These are phyloP conservation scores for Mycothermus thermophilus DNA, from an alignment of 495 filamentous ascomycete genomes.

Conservation along the genomic window DNA sequence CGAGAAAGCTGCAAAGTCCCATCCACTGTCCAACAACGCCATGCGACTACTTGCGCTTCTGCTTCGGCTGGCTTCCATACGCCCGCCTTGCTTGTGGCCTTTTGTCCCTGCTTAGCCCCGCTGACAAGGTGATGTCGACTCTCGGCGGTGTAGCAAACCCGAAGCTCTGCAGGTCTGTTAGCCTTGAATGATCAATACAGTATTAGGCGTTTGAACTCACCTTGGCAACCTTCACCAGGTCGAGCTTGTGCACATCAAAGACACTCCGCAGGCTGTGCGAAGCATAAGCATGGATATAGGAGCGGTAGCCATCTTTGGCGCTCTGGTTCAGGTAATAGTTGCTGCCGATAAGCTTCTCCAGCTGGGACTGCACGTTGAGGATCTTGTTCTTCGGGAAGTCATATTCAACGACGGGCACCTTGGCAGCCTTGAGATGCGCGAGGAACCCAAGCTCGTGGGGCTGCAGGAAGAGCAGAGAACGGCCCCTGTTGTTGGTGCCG, in stretches of 20 bases:
- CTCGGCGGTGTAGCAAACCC: slow-evolving; percentile 81
- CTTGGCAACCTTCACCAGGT: slow-evolving; percentile 85
- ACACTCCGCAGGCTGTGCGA: slow-evolving; percentile 79
- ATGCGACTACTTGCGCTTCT: too few species aligned
- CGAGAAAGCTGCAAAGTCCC: too few species aligned
- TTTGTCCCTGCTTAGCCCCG: slow-evolving; percentile 81
- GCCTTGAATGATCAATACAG: not conserved
- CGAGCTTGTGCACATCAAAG: slow-evolving; percentile 87
- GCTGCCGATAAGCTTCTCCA: slow-evolving; percentile 82
- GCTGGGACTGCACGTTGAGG: slow-evolving; percentile 83
- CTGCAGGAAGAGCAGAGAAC: slow-evolving; percentile 79
- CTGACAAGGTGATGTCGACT: slow-evolving; percentile 76
- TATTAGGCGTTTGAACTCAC: slow-evolving; percentile 2
- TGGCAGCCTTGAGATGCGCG: slow-evolving; percentile 77
- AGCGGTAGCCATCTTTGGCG: slow-evolving; percentile 53
- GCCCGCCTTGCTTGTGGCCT: slow-evolving; percentile 59
- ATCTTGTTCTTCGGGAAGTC: slow-evolving; percentile 89
- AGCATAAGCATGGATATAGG: slow-evolving; percentile 89
- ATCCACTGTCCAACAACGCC: too few species aligned
- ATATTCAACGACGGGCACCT: slow-evolving; percentile 89
- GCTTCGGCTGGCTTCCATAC: slow-evolving; percentile 60
- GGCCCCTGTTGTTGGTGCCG: slow-evolving; percentile 70
- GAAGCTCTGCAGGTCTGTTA: slow-evolving; percentile 41
- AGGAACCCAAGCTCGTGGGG: slow-evolving; percentile 88
- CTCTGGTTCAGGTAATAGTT: slow-evolving; percentile 95